A percentile compares a stretch with the other conserved stretches of the same genome.
These are phyloP conservation scores for Sarcodon aspratus DNA, from an alignment of 768 basidiomycete species.

Conservation along the genomic window DNA sequence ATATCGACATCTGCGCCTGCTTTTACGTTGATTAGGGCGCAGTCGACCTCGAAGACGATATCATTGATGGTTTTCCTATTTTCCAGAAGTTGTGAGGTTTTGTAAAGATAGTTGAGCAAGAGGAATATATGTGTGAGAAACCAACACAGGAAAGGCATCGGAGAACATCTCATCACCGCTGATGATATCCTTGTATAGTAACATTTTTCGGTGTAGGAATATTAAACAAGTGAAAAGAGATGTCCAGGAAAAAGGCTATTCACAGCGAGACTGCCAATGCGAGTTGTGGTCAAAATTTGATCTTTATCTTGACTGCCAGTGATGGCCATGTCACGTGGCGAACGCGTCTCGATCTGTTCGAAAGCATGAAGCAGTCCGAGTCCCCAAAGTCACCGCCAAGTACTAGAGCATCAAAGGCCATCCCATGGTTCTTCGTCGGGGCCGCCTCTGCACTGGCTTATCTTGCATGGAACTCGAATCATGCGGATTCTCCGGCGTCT, in stretches of 20 bases:
- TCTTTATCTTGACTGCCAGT: not conserved
- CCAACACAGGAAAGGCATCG: slow-evolving; percentile 82
- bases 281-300: slow-evolving; percentile 7
- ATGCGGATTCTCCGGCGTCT: slow-evolving; percentile 6
- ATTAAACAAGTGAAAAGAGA: slow-evolving; percentile 7
- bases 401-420: too few relatives aligned
- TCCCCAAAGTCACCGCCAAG: too few relatives aligned
- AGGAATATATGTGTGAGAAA: slow-evolving; percentile 7
- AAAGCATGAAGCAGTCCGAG: too few relatives aligned
- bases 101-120: slow-evolving; percentile 3
- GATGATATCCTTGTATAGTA: slow-evolving; percentile 67
- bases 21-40: slow-evolving; percentile 56
- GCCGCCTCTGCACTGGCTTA: too few relatives aligned
- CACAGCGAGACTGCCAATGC: slow-evolving; percentile 1
- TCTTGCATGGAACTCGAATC: not conserved
- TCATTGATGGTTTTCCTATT: slow-evolving; percentile 66
- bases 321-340: not conserved
- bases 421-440: too few relatives aligned
- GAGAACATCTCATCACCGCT: slow-evolving; percentile 86
- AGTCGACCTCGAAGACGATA: slow-evolving; percentile 84
- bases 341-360: not conserved
- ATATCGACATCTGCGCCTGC: slow-evolving; percentile 79
- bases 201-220: slow-evolving; percentile 33
- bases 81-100: not conserved
- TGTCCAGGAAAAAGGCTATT: slow-evolving; percentile 10